Base-by-base conservation (phyloP, 2,329 filamentous ascomycete species). In the Penicillium rolfsii region DNA sequence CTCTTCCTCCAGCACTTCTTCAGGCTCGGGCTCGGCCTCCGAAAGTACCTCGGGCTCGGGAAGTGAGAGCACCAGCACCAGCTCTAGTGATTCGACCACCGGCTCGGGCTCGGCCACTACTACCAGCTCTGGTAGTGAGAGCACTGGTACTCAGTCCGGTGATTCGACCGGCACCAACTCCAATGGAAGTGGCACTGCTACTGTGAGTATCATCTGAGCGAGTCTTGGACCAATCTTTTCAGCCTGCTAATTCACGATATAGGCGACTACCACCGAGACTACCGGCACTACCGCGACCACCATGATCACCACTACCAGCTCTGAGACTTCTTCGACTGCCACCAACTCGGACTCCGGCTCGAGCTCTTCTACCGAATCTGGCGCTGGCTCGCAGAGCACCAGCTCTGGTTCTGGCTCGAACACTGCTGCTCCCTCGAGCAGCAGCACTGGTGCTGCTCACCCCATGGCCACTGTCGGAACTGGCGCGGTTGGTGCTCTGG, bases 401-500 rank as follows among this genome's bases (percentile, higher is more conserved):
- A 43, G 50, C 24, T 58, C 58, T 50, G 60, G 53, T 55, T 52
- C 53, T 40, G 52, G 36, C 30, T 49, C 50, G 5, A 63, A 61
- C 48, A 63, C 61, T 57, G 58, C 62, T 59, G 55, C 62, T 19
- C 52, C 64, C 35, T 24, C 62, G 16, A 62, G 38, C 52, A 62
- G 38, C 53, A 63, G 59, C 16, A 56, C 52, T 4, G 63, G 59
- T 35, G 74, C 69, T 58, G 72, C 74, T 57, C 66, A 68, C 62
- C 66, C 70, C 54, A 72, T 73, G 59, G 68, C 73, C 43, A 71
- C 72, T 24, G 57, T 71, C 43, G 70, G 73, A 55, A 71, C 65
- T 45, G 73, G 72, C 59, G 72, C 71, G 45, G 70, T 73, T 35
- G 79, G 79, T 57, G 71, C 73, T 50, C 71, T 79, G 38, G 80